Conservation (phyloP, 2,329 filamentous ascomycete species). For the Nakataea oryzae region DNA sequence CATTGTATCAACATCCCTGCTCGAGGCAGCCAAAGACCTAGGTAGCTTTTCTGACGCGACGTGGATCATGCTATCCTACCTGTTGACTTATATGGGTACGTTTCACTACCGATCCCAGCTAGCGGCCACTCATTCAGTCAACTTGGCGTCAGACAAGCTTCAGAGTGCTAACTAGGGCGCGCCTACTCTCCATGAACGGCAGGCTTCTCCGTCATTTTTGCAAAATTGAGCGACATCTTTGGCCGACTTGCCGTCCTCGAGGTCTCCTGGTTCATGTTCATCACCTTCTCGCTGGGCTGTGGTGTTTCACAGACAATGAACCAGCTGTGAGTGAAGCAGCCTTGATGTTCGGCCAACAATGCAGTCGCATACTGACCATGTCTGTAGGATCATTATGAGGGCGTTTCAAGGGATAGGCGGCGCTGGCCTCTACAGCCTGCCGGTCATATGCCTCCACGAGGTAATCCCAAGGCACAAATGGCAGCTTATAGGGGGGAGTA, state of each 20-base stretch:
- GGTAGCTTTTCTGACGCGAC: constrained; percentile 11
- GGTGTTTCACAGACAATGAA: constrained; percentile 22
- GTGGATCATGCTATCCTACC: constrained; percentile 13
- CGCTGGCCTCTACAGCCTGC: constrained; percentile 50
- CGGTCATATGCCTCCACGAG: constrained; percentile 46
- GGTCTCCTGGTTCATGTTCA: constrained; percentile 24
- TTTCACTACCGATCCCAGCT: neutral
- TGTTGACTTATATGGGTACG: constrained; percentile 14
- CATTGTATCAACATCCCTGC: constrained; percentile 13
- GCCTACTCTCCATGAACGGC: neutral
- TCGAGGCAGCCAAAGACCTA: constrained; percentile 11
- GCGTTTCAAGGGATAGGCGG: constrained; percentile 51
- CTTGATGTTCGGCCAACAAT: neutral
- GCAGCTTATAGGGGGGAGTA: constrained; percentile 41
- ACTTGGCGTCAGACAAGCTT: neutral
- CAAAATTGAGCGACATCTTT: constrained; percentile 27
- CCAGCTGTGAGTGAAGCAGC: constrained; percentile 14
- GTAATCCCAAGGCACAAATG: constrained; percentile 42
- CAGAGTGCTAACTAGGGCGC: neutral
- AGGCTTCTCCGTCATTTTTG: constrained; percentile 14
- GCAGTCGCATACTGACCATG: neutral
- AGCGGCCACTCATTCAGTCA: neutral
- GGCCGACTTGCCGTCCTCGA: constrained; percentile 26
- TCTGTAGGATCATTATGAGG: constrained; percentile 41
- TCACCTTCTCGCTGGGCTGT: constrained; percentile 28